Percentiles rank a stretch among this genome's conserved stretches.
phyloP scores from a whole-genome alignment of 441 rosid genomes.

The Daphne laureola region DNA sequence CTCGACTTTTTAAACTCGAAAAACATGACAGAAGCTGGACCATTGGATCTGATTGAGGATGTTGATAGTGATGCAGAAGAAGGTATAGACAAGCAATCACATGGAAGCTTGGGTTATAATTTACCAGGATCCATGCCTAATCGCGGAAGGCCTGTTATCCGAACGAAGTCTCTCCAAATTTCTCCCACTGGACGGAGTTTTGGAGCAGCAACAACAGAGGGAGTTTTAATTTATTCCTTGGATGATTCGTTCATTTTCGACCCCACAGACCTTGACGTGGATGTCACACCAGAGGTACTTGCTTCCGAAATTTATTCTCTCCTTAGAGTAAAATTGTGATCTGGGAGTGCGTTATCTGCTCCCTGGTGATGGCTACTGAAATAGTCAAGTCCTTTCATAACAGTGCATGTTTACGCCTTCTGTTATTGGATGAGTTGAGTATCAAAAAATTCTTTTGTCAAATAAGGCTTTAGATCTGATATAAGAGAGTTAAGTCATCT shows the following conservation, averaged over 20 bases:
- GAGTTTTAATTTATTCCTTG: constrained; percentile 78
- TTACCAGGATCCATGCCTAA: constrained; percentile 89
- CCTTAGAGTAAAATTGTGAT: background rate
- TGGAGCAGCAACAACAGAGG: constrained; percentile 92
- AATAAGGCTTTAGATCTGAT: background rate
- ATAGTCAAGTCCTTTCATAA: too few species aligned
- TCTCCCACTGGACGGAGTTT: constrained; percentile 93
- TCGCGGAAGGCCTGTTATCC: constrained; percentile 68
- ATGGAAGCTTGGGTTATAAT: constrained; percentile 67
- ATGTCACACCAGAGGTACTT: constrained; percentile 91
- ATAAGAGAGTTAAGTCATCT: background rate
- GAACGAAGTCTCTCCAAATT: constrained; percentile 75
- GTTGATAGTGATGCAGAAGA: constrained; percentile 75
- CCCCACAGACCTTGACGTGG: constrained; percentile 96
- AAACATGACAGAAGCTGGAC: constrained; percentile 97
- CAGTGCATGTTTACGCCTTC: background rate
- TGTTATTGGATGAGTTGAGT: background rate
- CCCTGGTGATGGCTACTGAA: too few species aligned
- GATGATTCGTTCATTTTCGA: constrained; percentile 91
- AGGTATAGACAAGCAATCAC: constrained; percentile 73
- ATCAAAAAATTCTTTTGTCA: too few species aligned
- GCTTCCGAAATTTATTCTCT: background rate
- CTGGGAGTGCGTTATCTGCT: too few species aligned
- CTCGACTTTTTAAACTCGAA: constrained; percentile 88
- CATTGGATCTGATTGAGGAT: constrained; percentile 84